A percentile compares a stretch with the other conserved stretches of the same genome.
phyloP scores from a whole-genome alignment of 208 protist genomes.

The Leishmania aethiopica region DNA sequence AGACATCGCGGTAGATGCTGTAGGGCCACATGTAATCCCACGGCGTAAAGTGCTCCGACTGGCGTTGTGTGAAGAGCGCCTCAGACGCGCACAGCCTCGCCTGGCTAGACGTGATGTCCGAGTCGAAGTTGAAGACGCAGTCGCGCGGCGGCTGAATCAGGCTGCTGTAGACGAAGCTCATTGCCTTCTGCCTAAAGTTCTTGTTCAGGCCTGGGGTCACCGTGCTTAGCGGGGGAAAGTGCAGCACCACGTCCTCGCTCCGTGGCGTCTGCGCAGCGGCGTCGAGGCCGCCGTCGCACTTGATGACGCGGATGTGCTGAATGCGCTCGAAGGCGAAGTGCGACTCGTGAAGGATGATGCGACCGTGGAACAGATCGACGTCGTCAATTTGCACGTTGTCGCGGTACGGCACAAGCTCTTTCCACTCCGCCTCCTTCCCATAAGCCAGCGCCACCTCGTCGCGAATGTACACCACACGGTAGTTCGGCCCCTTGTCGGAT shows the following conservation, averaged over 20 bases:
- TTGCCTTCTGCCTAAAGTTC: slow-evolving; percentile 88
- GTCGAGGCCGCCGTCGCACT: slow-evolving; percentile 75
- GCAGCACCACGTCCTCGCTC: slow-evolving; percentile 80
- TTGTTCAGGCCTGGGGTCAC: slow-evolving; percentile 90
- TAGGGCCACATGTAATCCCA: slow-evolving; percentile 95
- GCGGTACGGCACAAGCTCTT: slow-evolving; percentile 85
- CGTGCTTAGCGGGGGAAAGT: slow-evolving; percentile 78
- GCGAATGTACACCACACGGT: slow-evolving; percentile 80
- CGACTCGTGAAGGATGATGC: slow-evolving; percentile 79
- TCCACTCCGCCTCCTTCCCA: slow-evolving; percentile 61
- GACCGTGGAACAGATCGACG: slow-evolving; percentile 85
- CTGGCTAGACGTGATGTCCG: slow-evolving; percentile 69
- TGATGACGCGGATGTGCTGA: slow-evolving; percentile 85
- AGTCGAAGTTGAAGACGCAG: slow-evolving; percentile 87
- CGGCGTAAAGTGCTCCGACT: slow-evolving; percentile 89
- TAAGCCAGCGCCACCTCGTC: slow-evolving; percentile 81
- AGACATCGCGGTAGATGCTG: slow-evolving; percentile 90
- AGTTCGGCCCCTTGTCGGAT: slow-evolving; percentile 82
- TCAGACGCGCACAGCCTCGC: slow-evolving; percentile 69
- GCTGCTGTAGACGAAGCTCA: slow-evolving; percentile 90
- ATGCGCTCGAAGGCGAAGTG: slow-evolving; percentile 88
- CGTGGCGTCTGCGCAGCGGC: slow-evolving; percentile 48
- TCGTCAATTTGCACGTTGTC: slow-evolving; percentile 85
- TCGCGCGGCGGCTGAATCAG: slow-evolving; percentile 84
- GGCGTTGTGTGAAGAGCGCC: slow-evolving; percentile 90